Evolutionary conservation across 179 eudicot species (phyloP).

Genomic region (Patellifolia procumbens): DNA sequence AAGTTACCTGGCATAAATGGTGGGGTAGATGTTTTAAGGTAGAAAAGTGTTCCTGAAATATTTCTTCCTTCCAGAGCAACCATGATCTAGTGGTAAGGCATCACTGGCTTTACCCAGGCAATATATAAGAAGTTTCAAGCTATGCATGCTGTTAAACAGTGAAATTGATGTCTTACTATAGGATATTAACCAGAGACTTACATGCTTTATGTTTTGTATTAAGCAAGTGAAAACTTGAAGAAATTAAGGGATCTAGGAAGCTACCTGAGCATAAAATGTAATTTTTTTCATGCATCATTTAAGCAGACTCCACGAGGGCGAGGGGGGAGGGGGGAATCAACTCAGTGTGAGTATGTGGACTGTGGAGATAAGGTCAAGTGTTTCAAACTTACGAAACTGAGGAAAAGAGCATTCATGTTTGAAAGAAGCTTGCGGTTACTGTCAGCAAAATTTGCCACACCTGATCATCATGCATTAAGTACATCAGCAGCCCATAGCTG

Average conservation of each 20-base stretch:
- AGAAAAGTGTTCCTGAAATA: background rate
- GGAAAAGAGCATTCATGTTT: conserved; percentile 65
- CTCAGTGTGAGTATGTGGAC: background rate
- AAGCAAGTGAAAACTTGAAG: background rate
- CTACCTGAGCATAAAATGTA: background rate
- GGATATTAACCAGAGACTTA: background rate
- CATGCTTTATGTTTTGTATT: background rate
- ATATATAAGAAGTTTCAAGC: background rate
- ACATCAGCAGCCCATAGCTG: conserved; percentile 1
- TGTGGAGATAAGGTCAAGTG: background rate
- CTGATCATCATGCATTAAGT: conserved; percentile 38
- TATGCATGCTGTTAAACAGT: background rate
- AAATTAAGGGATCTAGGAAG: background rate
- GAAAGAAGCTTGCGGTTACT: conserved; percentile 74
- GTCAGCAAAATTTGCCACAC: conserved; percentile 69
- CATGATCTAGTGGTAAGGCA: background rate
- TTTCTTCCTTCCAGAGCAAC: background rate
- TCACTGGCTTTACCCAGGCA: background rate
- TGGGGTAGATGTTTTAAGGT: background rate
- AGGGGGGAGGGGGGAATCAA: background rate
- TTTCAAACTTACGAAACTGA: conserved; percentile 62
- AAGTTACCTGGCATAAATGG: too few species aligned
- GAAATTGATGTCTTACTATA: background rate
- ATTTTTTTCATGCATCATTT: background rate
- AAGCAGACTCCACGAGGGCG: background rate